Evolutionary conservation across 306 rosid genomes (phyloP), one percentile per base, ranked within the genome.

Genomic region (Ceratonia siliqua): DNA sequence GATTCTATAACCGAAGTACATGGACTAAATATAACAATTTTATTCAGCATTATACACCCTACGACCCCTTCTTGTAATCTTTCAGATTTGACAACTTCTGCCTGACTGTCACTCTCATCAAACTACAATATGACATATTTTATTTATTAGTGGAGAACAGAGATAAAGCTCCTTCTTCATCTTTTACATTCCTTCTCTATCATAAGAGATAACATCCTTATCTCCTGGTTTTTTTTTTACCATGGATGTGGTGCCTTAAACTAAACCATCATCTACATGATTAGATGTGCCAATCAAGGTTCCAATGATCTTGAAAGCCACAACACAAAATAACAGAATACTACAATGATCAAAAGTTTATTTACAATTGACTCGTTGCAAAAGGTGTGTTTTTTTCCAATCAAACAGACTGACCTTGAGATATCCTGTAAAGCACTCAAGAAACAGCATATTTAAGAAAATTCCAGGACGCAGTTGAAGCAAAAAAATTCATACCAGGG

Each of bases 401-500:
- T n/a, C n/a, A n/a, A n/a, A n/a, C n/a, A n/a, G n/a, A n/a, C n/a
- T n/a, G n/a, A n/a, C n/a, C n/a, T n/a, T n/a, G n/a, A 24, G 9
- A 27, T 25, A 64, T 22, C 35, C 50, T 13, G n/a, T 27, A 21
- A 5, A 10, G 61, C 11, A 48, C 46, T 35, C 54, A 45, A 35
- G 41, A 30, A 74, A 55, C 54, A 59, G 57, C 7, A 46, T 18
- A 15, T 28, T 58, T 38, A 73, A 45, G 57, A 43, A 58, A 13
- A 72, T 25, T 74, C 8, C 20, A 52, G 66, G 38, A 48, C 35
- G 53, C 25, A 69, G 11, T 62, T 15, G 38, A 46, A 53, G 70
- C 62, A 79, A 68, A 70, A 61, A 20, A 52, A 59, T 28, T 27
- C 70, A 18, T 81, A 92, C 98, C 96, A 87, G 89, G 41, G 90